Percentiles rank a stretch among this genome's conserved stretches.
phyloP scores from a whole-genome alignment of 441 rosid genomes.

The Bocquillonia castaneifolia region DNA sequence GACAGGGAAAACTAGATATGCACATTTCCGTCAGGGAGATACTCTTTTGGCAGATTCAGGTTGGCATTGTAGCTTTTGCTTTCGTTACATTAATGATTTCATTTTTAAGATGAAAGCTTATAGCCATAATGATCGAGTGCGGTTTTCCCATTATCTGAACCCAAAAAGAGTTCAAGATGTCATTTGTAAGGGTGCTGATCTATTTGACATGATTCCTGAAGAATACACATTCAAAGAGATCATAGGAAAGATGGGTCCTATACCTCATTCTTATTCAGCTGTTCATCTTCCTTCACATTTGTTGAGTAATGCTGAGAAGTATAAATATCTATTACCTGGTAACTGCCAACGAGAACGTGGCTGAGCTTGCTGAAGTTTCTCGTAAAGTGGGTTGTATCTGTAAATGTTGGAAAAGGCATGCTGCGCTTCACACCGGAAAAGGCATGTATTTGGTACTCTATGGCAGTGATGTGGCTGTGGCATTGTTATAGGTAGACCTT shows the following conservation, averaged over 20 bases:
- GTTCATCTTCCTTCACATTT: constrained; percentile 70
- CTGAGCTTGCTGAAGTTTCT: constrained; percentile 40
- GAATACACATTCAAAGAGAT: constrained; percentile 81
- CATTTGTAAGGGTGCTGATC: constrained; percentile 67
- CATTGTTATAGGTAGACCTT: constrained; percentile 17
- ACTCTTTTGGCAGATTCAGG: constrained; percentile 64
- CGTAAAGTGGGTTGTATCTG: constrained; percentile 15
- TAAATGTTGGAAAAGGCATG: constrained; percentile 18
- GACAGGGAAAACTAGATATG: constrained; percentile 60
- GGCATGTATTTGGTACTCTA: constrained; percentile 15
- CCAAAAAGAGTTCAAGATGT: constrained; percentile 71
- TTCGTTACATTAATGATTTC: constrained; percentile 63
- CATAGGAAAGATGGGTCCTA: constrained; percentile 75
- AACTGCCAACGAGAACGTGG: constrained; percentile 66
- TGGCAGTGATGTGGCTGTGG: constrained; percentile 10
- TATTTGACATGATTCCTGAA: constrained; percentile 90
- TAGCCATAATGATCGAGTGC: constrained; percentile 79
- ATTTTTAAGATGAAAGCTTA: constrained; percentile 94
- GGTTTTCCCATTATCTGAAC: constrained; percentile 69
- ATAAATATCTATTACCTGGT: constrained; percentile 76
- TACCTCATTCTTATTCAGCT: constrained; percentile 69
- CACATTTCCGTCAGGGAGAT: constrained; percentile 75
- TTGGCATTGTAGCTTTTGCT: constrained; percentile 97
- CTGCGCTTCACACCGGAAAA: constrained; percentile 19
- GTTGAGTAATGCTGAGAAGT: constrained; percentile 56